Percentiles rank a stretch among this genome's conserved stretches.
Conservation (phyloP, 768 basidiomycete genomes). For the Boletus vinaceobasis region DNA sequence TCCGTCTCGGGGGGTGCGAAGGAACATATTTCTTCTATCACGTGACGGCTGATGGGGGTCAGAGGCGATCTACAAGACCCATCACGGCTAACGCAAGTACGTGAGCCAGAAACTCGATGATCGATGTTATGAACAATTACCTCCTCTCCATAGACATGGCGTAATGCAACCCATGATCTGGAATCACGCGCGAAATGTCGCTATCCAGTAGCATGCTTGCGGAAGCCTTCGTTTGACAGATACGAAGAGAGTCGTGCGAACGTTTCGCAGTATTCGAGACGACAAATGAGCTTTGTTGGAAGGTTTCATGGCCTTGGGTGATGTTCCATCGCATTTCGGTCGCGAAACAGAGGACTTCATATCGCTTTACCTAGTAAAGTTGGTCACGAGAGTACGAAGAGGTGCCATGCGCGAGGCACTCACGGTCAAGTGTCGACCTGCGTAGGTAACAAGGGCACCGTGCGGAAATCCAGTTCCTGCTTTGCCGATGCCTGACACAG, state of each 20-base stretch:
- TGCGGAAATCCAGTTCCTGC: slow-evolving; percentile 26
- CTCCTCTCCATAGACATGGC: neutral
- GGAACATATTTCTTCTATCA: slow-evolving; percentile 16
- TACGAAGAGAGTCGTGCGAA: neutral
- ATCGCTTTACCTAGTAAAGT: slow-evolving; percentile 19
- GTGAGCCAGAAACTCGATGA: neutral
- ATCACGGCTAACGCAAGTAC: neutral
- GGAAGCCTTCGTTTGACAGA: neutral
- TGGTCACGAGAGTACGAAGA: neutral
- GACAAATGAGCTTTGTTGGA: slow-evolving; percentile 21
- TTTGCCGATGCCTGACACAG: slow-evolving; percentile 21
- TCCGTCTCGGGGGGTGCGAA: neutral
- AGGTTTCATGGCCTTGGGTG: neutral
- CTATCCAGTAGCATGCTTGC: slow-evolving; percentile 7
- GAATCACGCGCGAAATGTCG: slow-evolving; percentile 21
- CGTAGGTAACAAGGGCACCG: slow-evolving; percentile 24
- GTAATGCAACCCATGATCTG: neutral
- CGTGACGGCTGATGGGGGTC: slow-evolving; percentile 16
- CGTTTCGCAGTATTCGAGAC: slow-evolving; percentile 4
- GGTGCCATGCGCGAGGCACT: neutral
- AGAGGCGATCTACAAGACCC: slow-evolving; percentile 9
- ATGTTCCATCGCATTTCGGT: slow-evolving; percentile 24
- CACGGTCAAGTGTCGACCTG: slow-evolving; percentile 24
- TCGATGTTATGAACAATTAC: neutral
- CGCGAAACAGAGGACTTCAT: slow-evolving; percentile 32